Conservation (phyloP, 2,329 filamentous ascomycete genomes). For the Tolypocladium endophyticum region DNA sequence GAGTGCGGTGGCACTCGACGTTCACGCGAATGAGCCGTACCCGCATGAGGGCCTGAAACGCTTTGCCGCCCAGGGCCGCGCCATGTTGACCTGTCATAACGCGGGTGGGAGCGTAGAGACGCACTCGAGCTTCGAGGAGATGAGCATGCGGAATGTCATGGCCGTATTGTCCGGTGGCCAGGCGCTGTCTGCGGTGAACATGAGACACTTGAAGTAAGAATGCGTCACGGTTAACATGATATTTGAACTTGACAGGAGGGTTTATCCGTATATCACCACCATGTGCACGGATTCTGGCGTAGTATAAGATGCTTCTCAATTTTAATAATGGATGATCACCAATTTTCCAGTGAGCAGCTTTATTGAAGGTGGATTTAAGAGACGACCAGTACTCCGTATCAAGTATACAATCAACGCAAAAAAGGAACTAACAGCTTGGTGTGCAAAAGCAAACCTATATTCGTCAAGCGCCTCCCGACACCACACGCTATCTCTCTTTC, state of each 20-base stretch:
- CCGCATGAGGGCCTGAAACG: slow-evolving; percentile 35
- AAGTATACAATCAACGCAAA: background rate
- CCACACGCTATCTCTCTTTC: background rate
- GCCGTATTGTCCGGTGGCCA: slow-evolving; percentile 41
- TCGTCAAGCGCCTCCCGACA: background rate
- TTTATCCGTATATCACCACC: background rate
- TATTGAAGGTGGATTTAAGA: background rate
- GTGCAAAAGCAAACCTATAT: background rate
- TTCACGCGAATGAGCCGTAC: slow-evolving; percentile 49
- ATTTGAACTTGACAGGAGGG: background rate
- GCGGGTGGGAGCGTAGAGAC: slow-evolving; percentile 58
- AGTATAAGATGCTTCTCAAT: background rate
- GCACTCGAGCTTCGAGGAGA: slow-evolving; percentile 53
- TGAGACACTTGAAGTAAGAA: slow-evolving; percentile 33
- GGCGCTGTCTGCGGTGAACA: slow-evolving; percentile 52
- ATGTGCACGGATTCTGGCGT: background rate
- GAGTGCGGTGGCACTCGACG: slow-evolving; percentile 48
- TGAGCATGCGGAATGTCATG: slow-evolving; percentile 58
- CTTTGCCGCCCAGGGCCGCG: slow-evolving; percentile 29
- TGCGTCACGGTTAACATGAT: background rate
- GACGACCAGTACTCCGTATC: background rate
- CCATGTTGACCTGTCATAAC: slow-evolving; percentile 56
- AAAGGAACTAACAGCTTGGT: background rate
- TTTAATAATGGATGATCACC: background rate
- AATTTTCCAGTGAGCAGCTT: background rate